Evolutionary conservation across 176 grass and related monocot species (phyloP).

Genomic region (Rhynchospora tenuis): DNA sequence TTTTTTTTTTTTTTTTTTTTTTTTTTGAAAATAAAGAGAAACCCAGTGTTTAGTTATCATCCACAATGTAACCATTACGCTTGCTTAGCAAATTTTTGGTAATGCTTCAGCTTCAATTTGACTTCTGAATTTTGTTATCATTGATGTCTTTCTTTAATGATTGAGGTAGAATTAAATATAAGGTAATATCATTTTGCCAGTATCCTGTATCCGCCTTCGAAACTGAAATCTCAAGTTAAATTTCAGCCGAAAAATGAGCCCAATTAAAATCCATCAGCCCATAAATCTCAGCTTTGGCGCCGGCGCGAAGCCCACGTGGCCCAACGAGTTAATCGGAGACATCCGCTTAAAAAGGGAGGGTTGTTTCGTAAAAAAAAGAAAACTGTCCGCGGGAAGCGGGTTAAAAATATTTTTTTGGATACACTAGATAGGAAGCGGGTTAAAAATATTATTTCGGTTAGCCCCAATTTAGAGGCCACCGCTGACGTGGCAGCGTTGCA

Average conservation of each 20-base stretch:
- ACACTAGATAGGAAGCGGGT: not conserved
- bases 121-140: not conserved
- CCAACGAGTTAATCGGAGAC: not conserved
- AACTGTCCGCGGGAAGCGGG: not conserved
- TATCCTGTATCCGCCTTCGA: too few species aligned
- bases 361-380: not conserved
- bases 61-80: not conserved
- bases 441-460: not conserved
- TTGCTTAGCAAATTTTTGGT: not conserved
- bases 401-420: not conserved
- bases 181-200: too few species aligned
- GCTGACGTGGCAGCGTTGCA: constrained; percentile 18
- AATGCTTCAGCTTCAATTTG: not conserved
- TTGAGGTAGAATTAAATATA: not conserved
- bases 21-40: not conserved
- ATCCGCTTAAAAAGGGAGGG: not conserved
- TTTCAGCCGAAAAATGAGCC: not conserved
- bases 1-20: not conserved
- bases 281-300: not conserved
- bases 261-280: not conserved
- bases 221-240: not conserved
- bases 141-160: not conserved
- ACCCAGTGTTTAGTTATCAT: not conserved
- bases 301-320: constrained; percentile 11
- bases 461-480: not conserved